These are phyloP conservation scores for Isabelozyma pseudorhagii DNA, from an alignment of 805 yeast species.

Conservation along the genomic window DNA sequence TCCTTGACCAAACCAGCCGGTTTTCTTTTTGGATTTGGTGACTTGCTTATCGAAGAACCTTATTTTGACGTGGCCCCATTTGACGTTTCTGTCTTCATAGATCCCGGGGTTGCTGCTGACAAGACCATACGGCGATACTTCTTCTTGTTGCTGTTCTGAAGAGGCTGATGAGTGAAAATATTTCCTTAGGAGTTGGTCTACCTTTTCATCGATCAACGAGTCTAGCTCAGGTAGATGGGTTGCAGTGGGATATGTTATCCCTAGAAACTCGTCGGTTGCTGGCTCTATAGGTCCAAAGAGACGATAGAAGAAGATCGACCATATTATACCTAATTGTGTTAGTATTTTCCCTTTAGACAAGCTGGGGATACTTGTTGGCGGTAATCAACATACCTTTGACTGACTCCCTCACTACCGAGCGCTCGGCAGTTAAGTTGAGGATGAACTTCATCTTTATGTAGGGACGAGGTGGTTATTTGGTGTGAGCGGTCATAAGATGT, in stretches of 20 bases:
- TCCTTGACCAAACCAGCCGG: conserved; percentile 54
- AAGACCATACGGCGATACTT: background rate
- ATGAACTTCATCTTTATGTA: conserved; percentile 40
- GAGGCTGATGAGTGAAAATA: conserved; percentile 13
- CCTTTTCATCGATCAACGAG: conserved; percentile 32
- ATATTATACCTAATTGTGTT: conserved; percentile 46
- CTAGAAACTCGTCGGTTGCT: conserved; percentile 50
- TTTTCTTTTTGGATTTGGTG: conserved; percentile 37
- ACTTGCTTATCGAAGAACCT: conserved; percentile 38
- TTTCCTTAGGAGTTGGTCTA: conserved; percentile 27
- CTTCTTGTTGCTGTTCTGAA: background rate
- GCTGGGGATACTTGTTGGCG: background rate
- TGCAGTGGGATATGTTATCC: conserved; percentile 56
- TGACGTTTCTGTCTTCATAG: background rate
- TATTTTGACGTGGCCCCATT: conserved; percentile 29
- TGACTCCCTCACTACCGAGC: conserved; percentile 53
- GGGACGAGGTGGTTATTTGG: background rate
- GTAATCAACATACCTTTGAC: conserved; percentile 42
- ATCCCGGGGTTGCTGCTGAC: conserved; percentile 7
- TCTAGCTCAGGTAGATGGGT: conserved; percentile 49
- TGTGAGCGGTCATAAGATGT: background rate
- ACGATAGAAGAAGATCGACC: conserved; percentile 67
- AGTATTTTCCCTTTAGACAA: background rate
- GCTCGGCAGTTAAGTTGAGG: conserved; percentile 47
- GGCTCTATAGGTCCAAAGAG: conserved; percentile 65